phyloP scores from a whole-genome alignment of 75 land plant species.

The Pinus taeda region DNA sequence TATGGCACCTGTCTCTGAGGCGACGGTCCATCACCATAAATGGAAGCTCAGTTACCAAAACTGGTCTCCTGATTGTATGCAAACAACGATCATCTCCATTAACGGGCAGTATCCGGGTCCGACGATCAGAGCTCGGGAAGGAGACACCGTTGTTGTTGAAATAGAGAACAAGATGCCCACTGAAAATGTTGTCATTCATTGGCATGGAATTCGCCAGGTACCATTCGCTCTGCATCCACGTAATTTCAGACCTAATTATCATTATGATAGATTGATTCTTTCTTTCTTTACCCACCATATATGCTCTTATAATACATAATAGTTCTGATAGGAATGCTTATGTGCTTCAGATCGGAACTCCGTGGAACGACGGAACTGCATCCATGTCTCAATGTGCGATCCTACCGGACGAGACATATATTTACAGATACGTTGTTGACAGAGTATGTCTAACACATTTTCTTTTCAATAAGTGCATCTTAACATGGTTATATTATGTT shows the following conservation, averaged over 20 bases:
- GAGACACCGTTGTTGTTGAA: constrained; percentile 73
- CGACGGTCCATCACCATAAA: not conserved
- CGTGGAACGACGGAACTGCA: constrained; percentile 89
- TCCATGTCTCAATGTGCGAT: constrained; percentile 79
- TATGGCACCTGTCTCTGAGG: not conserved
- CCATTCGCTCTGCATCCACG: constrained; percentile 7
- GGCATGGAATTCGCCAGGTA: constrained; percentile 85
- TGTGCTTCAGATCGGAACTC: constrained; percentile 46
- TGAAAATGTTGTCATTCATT: constrained; percentile 74
- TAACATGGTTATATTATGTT: too few species aligned
- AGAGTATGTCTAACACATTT: too few species aligned
- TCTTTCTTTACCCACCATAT: too few species aligned
- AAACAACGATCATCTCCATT: not conserved
- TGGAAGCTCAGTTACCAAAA: not conserved
- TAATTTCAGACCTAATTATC: too few species aligned
- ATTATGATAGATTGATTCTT: too few species aligned
- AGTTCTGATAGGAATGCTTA: too few species aligned
- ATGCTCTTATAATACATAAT: too few species aligned
- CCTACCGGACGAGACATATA: constrained; percentile 63
- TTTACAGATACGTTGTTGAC: constrained; percentile 73
- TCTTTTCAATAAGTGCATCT: too few species aligned
- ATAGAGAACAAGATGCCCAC: constrained; percentile 60
- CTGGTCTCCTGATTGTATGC: not conserved
- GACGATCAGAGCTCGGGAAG: constrained; percentile 58
- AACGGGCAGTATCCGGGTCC: constrained; percentile 53